A percentile compares a stretch with the other conserved stretches of the same genome.
Conservation (phyloP, 2,329 filamentous ascomycete genomes). For the Colletotrichum echinochloae region DNA sequence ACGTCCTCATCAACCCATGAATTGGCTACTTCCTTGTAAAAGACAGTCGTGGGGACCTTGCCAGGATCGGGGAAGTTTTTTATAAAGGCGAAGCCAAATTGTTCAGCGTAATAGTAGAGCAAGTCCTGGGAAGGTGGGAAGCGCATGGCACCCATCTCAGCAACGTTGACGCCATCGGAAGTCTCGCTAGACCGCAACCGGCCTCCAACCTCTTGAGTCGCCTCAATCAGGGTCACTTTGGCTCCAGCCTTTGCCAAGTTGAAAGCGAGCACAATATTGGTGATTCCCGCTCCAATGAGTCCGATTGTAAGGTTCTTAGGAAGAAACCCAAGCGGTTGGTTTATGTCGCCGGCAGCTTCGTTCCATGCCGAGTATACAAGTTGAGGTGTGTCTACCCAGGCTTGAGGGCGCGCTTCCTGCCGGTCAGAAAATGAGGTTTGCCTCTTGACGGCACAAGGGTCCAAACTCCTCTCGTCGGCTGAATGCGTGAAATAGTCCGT, state of each 20-base stretch:
- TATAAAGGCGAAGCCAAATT: slow-evolving; percentile 15
- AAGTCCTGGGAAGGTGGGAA: slow-evolving; percentile 21
- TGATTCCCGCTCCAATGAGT: not conserved
- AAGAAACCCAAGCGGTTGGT: not conserved
- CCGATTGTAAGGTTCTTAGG: not conserved
- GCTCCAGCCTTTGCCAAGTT: not conserved
- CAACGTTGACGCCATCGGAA: slow-evolving; percentile 20
- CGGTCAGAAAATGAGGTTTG: not conserved
- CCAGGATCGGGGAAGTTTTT: slow-evolving; percentile 23
- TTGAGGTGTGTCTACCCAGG: slow-evolving; percentile 25
- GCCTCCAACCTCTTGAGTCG: not conserved
- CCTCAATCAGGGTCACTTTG: not conserved
- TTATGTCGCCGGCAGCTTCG: slow-evolving; percentile 17
- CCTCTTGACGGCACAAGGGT: not conserved
- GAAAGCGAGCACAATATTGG: not conserved
- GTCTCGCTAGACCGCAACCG: not conserved
- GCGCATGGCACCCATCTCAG: slow-evolving; percentile 28
- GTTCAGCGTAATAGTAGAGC: slow-evolving; percentile 26
- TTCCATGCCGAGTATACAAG: slow-evolving; percentile 22
- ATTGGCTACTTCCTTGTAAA: not conserved
- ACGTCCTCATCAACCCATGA: not conserved
- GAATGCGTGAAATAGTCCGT: not conserved
- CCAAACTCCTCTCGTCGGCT: not conserved
- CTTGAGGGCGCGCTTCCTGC: slow-evolving; percentile 23
- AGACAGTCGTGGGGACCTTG: slow-evolving; percentile 13